A percentile compares a stretch with the other conserved stretches of the same genome.
Conservation (phyloP, 805 yeast genomes). For the Candida yuanshanica region DNA sequence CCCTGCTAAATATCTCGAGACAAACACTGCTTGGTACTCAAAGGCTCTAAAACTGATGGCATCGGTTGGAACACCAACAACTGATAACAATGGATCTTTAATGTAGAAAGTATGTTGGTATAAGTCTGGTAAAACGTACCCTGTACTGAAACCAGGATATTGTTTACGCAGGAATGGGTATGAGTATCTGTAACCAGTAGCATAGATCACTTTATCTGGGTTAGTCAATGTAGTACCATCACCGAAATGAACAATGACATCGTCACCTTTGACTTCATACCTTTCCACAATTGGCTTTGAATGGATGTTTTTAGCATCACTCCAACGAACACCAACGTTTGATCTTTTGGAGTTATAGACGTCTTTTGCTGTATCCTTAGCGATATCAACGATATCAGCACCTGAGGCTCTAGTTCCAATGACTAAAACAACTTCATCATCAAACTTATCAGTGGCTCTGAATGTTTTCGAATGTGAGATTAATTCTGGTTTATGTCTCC, state of each 20-base stretch:
- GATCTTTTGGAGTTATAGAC: constrained; percentile 29
- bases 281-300: constrained; percentile 32
- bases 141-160: constrained; percentile 23
- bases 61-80: constrained; percentile 33
- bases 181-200: constrained; percentile 62
- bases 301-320: constrained; percentile 25
- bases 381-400: constrained; percentile 42
- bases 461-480: constrained; percentile 38
- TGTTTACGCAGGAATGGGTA: constrained; percentile 44
- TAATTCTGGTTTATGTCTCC: constrained; percentile 7
- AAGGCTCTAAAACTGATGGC: constrained; percentile 35
- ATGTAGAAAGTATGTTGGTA: constrained; percentile 29
- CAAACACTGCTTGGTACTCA: constrained; percentile 36
- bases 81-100: constrained; percentile 27
- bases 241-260: constrained; percentile 29
- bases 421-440: constrained; percentile 36
- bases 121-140: constrained; percentile 22
- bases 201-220: constrained; percentile 52
- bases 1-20: constrained; percentile 28
- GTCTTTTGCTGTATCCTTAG: constrained; percentile 2
- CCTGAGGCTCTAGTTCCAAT: constrained; percentile 72
- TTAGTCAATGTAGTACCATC: constrained; percentile 37
- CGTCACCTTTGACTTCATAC: constrained; percentile 27
- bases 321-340: constrained; percentile 1
- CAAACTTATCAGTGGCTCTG: constrained; percentile 30